A percentile compares a stretch with the other conserved stretches of the same genome.
Evolutionary conservation across 1,284 basidiomycete genomes (phyloP).

Genomic region (Irpex sp.): DNA sequence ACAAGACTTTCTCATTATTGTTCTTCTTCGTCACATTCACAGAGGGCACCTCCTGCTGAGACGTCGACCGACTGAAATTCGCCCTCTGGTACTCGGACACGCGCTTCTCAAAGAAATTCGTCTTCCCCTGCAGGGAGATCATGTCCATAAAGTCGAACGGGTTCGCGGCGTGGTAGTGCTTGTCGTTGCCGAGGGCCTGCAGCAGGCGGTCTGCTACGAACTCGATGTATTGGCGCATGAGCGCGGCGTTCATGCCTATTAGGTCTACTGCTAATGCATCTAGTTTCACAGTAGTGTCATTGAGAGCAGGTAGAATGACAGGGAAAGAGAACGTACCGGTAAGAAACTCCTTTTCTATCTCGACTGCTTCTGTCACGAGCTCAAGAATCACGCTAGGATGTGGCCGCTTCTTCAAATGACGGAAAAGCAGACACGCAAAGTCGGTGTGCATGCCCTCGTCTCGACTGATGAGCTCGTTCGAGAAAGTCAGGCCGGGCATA

Average conservation of each 20-base stretch:
- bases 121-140: conserved; percentile 86
- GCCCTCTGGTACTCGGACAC: conserved; percentile 70
- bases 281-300: conserved; percentile 22
- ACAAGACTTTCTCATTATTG: conserved; percentile 26
- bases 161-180: conserved; percentile 73
- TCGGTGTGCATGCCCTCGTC: conserved; percentile 99
- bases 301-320: too few relatives aligned
- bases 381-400: conserved; percentile 71
- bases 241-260: conserved; percentile 80
- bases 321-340: conserved; percentile 31
- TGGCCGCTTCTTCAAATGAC: conserved; percentile 74
- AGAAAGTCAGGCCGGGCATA: conserved; percentile 97
- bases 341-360: conserved; percentile 64
- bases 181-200: conserved; percentile 78
- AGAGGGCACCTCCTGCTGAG: conserved; percentile 1
- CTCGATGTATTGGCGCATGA: conserved; percentile 95
- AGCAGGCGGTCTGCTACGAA: conserved; percentile 94
- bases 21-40: too few relatives aligned
- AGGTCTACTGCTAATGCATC: conserved; percentile 69
- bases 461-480: conserved; percentile 94
- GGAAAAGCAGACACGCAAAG: conserved; percentile 94
- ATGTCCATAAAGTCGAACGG: conserved; percentile 94
- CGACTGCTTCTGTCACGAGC: conserved; percentile 70
- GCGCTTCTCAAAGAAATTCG: conserved; percentile 83
- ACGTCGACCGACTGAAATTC: conserved; percentile 39